Evolutionary conservation across 1,139 yeast species (phyloP).

Genomic region (Taphrina communis): DNA sequence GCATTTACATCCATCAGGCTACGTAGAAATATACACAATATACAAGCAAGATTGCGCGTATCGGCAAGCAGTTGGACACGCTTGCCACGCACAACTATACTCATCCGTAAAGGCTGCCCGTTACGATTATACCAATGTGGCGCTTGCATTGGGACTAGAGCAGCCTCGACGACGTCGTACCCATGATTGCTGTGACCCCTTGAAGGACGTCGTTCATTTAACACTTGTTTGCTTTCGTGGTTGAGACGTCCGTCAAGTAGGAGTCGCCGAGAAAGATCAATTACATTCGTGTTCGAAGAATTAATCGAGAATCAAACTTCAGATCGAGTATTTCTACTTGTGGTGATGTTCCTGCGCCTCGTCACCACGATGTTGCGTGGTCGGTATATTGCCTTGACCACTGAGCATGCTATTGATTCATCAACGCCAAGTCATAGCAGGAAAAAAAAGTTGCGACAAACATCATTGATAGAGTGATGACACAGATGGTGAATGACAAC

Average conservation of each 20-base stretch:
- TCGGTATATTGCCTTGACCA: constrained; percentile 26
- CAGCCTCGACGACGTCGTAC: too few species aligned
- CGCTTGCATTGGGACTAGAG: too few species aligned
- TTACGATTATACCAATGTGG: too few species aligned
- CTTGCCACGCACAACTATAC: too few species aligned
- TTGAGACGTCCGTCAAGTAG: neutral
- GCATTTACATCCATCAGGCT: constrained; percentile 23
- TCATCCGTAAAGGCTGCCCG: too few species aligned
- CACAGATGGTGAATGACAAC: constrained; percentile 16
- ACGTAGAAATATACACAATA: constrained; percentile 19
- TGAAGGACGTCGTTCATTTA: too few species aligned
- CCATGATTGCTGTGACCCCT: too few species aligned
- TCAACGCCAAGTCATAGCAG: neutral
- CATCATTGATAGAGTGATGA: constrained; percentile 18
- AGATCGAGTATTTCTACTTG: neutral
- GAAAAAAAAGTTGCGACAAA: neutral
- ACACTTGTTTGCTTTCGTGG: neutral
- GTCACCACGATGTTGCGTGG: constrained; percentile 25
- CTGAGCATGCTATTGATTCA: constrained; percentile 10
- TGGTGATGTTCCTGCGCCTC: constrained; percentile 40
- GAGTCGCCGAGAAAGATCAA: neutral
- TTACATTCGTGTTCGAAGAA: neutral
- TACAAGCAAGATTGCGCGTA: neutral
- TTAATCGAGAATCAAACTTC: neutral
- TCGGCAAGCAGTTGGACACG: too few species aligned